Evolutionary conservation across 2,329 filamentous ascomycete genomes (phyloP), one percentile per base, ranked within the genome.

Genomic region (Aspergillus jensenii): DNA sequence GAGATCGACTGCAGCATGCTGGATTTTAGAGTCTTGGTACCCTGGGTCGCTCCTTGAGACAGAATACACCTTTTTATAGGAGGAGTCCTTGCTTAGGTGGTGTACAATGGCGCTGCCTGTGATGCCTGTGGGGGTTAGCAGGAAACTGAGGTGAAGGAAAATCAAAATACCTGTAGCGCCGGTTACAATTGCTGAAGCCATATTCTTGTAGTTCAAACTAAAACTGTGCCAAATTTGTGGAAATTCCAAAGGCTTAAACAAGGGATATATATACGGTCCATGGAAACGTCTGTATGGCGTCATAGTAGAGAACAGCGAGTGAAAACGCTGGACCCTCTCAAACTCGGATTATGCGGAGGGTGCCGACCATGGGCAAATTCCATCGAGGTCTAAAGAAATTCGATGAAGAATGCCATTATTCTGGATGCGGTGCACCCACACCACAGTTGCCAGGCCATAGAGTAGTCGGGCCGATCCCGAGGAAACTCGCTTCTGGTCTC

Each of bases 11-110:
- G 69, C 65, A 35, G 69, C 68, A 62, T 79, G 75, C 12, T 74
- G 65, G 44, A 79, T 67, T 41, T 74, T 76, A 0, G 69, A 59
- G 1, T 72, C 61, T 49, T 74, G 68, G 35, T 67, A 56, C 25
- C 74, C 73, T 31, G 74, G 77, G 40, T 78, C 71, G 60, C 67
- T 72, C 23, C 76, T 69, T 1, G 77, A 79, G 3, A 79, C 65
- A 11, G 76, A 70, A 60, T 78, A 71, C 31, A 79, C 66, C 4
- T 67, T 78, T 4, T 65, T 58, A 66, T 75, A 78, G 64, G 69
- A 63, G 11, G 66, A 57, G 44, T 78, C 65, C 55, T 70, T 68
- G 43, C 67, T 66, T 6, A 79, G 70, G 52, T 76, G 73, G 19
- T 60, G 64, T 37, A 78, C 71, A 40, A 78, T 77, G 41, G 74